A percentile compares a stretch with the other conserved stretches of the same genome.
Evolutionary conservation across 768 basidiomycete species (phyloP).

Genomic region (Amanita polypyramis): DNA sequence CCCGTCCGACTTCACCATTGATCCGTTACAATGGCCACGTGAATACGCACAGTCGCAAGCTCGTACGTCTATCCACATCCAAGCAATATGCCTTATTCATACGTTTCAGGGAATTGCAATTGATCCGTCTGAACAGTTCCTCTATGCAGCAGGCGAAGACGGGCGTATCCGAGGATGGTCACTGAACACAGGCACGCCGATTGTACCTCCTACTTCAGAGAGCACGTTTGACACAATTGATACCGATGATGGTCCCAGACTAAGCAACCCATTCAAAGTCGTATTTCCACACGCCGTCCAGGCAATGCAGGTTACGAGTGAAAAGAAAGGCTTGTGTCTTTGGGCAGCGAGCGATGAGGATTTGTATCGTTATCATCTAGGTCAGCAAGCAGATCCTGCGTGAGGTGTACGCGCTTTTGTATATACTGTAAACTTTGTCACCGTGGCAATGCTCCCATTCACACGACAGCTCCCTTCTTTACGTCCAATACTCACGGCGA

Average conservation of each 20-base stretch:
- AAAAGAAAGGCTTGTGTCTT: slow-evolving; percentile 29
- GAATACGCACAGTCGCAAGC: slow-evolving; percentile 38
- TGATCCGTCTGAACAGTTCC: slow-evolving; percentile 43
- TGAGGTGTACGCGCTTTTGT: too few species aligned
- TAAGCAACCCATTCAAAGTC: slow-evolving; percentile 21
- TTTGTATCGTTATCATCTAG: slow-evolving; percentile 39
- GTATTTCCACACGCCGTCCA: slow-evolving; percentile 28
- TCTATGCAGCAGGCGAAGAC: slow-evolving; percentile 68
- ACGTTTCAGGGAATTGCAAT: slow-evolving; percentile 44
- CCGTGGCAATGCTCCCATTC: too few species aligned
- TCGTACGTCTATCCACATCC: slow-evolving; percentile 30
- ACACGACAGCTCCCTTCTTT: too few species aligned
- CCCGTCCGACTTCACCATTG: slow-evolving; percentile 30
- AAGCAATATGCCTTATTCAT: too few species aligned
- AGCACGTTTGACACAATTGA: not conserved
- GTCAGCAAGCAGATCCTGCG: slow-evolving; percentile 18
- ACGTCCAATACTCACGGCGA: not conserved
- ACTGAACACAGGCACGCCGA: slow-evolving; percentile 33
- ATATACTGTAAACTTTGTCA: too few species aligned
- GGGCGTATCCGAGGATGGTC: slow-evolving; percentile 59
- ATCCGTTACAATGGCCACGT: slow-evolving; percentile 42
- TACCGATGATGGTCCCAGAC: not conserved
- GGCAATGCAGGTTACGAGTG: slow-evolving; percentile 40
- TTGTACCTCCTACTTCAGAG: not conserved
- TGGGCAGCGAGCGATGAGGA: slow-evolving; percentile 40